A percentile compares a stretch with the other conserved stretches of the same genome.
Evolutionary conservation across 2,329 filamentous ascomycete species (phyloP).

Genomic region (Penicillium sp.): DNA sequence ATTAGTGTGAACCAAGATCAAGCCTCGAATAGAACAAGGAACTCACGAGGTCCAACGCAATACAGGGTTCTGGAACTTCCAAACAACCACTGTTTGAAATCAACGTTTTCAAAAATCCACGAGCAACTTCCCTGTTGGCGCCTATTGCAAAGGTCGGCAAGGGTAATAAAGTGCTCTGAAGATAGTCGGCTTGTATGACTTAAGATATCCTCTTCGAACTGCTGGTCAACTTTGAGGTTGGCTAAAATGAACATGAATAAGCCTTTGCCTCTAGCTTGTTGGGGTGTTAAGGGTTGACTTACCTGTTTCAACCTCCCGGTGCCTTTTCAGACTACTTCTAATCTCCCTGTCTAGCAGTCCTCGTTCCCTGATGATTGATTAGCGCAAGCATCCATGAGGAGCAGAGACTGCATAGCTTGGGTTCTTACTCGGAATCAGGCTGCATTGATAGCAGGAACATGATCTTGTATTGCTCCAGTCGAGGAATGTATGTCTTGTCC

Average conservation of each 20-base stretch:
- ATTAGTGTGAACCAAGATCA: not conserved
- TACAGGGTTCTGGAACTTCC: conserved; percentile 27
- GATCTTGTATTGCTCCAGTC: conserved; percentile 32
- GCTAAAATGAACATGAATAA: not conserved
- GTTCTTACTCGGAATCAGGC: conserved; percentile 23
- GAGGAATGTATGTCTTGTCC: conserved; percentile 26
- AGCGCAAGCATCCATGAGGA: not conserved
- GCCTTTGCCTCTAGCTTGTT: not conserved
- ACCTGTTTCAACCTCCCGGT: not conserved
- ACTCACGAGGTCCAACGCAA: conserved; percentile 28
- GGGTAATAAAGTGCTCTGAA: conserved; percentile 24
- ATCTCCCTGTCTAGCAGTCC: conserved; percentile 16
- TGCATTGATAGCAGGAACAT: conserved; percentile 29
- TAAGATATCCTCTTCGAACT: conserved; percentile 22
- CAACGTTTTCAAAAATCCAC: conserved; percentile 28
- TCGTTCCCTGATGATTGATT: not conserved
- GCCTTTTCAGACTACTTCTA: conserved; percentile 1
- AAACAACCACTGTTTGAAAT: conserved; percentile 28
- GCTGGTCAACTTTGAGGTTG: conserved; percentile 7
- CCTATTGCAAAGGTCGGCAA: conserved; percentile 30
- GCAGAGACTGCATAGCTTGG: not conserved
- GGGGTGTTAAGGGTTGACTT: not conserved
- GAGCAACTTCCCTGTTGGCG: conserved; percentile 25
- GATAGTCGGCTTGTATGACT: conserved; percentile 19
- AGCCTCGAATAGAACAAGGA: not conserved